Percentiles rank a stretch among this genome's conserved stretches.
Conservation (phyloP, 108 stramenopile genomes). For the Discostella stelligeroides region DNA sequence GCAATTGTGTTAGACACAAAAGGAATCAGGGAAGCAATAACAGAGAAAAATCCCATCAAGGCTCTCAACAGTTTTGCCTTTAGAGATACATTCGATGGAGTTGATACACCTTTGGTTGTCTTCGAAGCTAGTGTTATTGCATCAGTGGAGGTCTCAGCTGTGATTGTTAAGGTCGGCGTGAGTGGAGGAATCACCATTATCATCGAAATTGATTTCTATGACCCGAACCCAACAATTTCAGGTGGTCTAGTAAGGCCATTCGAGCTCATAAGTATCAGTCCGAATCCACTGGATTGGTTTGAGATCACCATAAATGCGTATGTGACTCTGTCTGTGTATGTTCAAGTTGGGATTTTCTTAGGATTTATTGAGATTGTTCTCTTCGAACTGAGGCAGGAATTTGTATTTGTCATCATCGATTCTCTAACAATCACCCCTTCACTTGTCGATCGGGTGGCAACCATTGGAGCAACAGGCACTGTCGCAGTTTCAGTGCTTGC, state of each 20-base stretch:
- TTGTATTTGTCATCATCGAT: constrained; percentile 15
- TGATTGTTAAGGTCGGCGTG: constrained; percentile 33
- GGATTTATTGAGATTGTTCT: constrained; percentile 8
- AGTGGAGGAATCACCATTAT: constrained; percentile 26
- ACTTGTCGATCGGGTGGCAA: constrained; percentile 9
- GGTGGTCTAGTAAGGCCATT: constrained; percentile 44
- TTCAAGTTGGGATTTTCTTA: constrained; percentile 30
- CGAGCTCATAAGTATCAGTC: constrained; percentile 19
- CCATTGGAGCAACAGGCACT: background rate
- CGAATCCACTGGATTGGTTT: constrained; percentile 44
- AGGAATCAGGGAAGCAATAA: constrained; percentile 36
- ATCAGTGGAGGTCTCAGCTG: constrained; percentile 22
- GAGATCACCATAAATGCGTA: constrained; percentile 32
- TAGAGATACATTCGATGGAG: constrained; percentile 41
- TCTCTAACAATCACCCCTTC: constrained; percentile 13
- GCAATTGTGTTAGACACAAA: constrained; percentile 30
- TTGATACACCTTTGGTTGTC: constrained; percentile 33
- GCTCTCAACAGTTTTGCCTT: constrained; percentile 49
- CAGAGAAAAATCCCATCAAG: constrained; percentile 28
- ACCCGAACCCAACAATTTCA: constrained; percentile 33
- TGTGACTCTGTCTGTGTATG: constrained; percentile 4
- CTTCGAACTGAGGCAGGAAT: constrained; percentile 4
- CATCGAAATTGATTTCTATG: constrained; percentile 37
- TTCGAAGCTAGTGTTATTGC: constrained; percentile 18
- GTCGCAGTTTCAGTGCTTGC: background rate